Percentiles rank a stretch among this genome's conserved stretches.
These are phyloP conservation scores for Phytophthora pseudosyringae DNA, from an alignment of 352 stramenopile genomes.

Conservation along the genomic window DNA sequence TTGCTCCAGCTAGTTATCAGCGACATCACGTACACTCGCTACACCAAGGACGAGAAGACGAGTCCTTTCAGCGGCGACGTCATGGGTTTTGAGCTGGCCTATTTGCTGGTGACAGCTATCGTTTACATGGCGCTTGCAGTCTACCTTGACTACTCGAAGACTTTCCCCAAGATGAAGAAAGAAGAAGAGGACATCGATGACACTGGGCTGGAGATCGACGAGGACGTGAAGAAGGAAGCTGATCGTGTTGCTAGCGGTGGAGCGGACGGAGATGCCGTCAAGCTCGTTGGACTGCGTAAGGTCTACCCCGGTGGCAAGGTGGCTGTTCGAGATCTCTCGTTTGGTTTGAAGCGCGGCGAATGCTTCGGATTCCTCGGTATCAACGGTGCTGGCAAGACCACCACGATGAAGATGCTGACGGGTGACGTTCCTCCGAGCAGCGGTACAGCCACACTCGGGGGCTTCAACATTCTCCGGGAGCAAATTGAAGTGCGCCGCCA, in stretches of 20 bases:
- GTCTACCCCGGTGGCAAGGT: conserved; percentile 83
- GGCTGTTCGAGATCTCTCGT: conserved; percentile 71
- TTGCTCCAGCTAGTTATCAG: conserved; percentile 41
- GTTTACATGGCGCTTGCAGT: conserved; percentile 49
- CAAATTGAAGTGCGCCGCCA: conserved; percentile 67
- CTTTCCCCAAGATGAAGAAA: conserved; percentile 58
- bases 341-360: conserved; percentile 80
- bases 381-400: conserved; percentile 96
- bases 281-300: conserved; percentile 66
- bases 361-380: conserved; percentile 95
- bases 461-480: conserved; percentile 42
- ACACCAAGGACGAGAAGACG: conserved; percentile 38
- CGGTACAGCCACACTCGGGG: conserved; percentile 46
- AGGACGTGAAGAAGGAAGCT: conserved; percentile 50
- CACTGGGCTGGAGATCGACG: conserved; percentile 33
- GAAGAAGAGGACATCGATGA: conserved; percentile 36
- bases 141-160: conserved; percentile 60
- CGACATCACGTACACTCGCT: conserved; percentile 37
- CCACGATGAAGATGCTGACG: conserved; percentile 95
- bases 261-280: conserved; percentile 44
- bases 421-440: conserved; percentile 73
- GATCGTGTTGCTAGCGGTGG: conserved; percentile 41
- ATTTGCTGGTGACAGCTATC: conserved; percentile 41
- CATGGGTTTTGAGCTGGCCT: conserved; percentile 58
- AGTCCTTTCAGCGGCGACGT: conserved; percentile 57